Evolutionary conservation across 1,284 basidiomycete genomes (phyloP).

Genomic region (Trametes hirsuta): DNA sequence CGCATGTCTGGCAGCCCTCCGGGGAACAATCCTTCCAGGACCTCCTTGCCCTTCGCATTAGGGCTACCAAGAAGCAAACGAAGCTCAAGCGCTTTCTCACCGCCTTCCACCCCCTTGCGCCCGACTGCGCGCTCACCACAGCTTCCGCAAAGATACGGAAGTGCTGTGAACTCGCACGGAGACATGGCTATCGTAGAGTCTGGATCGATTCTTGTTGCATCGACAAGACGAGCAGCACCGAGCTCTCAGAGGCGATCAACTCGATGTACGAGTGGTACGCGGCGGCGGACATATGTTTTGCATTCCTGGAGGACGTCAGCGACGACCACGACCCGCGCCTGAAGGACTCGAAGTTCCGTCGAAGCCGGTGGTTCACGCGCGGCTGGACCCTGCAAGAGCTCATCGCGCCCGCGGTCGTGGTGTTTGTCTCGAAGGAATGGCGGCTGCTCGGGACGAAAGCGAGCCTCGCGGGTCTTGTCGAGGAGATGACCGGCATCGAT

Average conservation of each 20-base stretch:
- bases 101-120: not conserved
- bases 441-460: constrained; percentile 17
- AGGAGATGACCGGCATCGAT: constrained; percentile 20
- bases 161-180: constrained; percentile 18
- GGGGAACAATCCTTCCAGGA: constrained; percentile 24
- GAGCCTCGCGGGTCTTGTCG: constrained; percentile 16
- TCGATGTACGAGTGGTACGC: constrained; percentile 27
- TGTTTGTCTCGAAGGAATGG: constrained; percentile 21
- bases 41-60: constrained; percentile 9
- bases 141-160: constrained; percentile 18
- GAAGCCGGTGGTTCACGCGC: constrained; percentile 23
- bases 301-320: constrained; percentile 21
- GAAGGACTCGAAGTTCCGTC: constrained; percentile 20
- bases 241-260: constrained; percentile 27
- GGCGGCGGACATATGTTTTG: constrained; percentile 23
- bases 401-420: constrained; percentile 18
- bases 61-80: not conserved
- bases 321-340: constrained; percentile 21
- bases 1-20: constrained; percentile 18
- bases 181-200: constrained; percentile 20
- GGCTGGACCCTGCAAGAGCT: constrained; percentile 27
- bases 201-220: constrained; percentile 28
- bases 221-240: constrained; percentile 26
- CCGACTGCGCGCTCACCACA: not conserved
- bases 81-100: not conserved